These are phyloP conservation scores for Kodamaea fungicola DNA, from an alignment of 1,139 yeast species.

Conservation along the genomic window DNA sequence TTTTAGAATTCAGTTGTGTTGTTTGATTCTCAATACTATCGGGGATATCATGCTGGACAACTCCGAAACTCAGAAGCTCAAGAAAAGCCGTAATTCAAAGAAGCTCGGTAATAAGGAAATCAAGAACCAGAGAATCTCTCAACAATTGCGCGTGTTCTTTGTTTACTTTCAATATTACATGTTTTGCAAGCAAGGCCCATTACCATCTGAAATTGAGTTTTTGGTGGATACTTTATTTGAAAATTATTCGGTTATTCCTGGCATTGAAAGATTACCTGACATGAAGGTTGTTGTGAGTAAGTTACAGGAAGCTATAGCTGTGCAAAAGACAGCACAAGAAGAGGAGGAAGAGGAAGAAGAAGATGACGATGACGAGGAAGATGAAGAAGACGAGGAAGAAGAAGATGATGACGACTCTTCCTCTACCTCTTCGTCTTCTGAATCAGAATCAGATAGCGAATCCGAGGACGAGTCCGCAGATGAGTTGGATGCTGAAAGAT, in stretches of 20 bases:
- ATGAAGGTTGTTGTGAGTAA: constrained; percentile 40
- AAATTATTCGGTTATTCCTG: constrained; percentile 15
- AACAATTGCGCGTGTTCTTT: constrained; percentile 44
- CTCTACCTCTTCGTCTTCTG: constrained; percentile 2
- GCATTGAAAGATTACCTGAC: constrained; percentile 34
- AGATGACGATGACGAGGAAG: constrained; percentile 8
- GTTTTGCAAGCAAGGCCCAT: constrained; percentile 59
- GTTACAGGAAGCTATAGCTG: constrained; percentile 22
- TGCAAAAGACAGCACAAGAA: constrained; percentile 5
- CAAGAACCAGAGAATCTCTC: constrained; percentile 15
- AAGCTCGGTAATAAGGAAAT: constrained; percentile 8
- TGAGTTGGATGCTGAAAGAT: constrained; percentile 15
- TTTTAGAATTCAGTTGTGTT: constrained; percentile 62
- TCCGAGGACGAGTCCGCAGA: constrained; percentile 14
- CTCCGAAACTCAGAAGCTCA: constrained; percentile 2
- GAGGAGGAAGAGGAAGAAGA: constrained; percentile 9
- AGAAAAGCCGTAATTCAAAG: neutral
- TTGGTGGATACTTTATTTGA: constrained; percentile 46
- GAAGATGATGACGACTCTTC: constrained; percentile 4
- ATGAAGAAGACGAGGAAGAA: constrained; percentile 4
- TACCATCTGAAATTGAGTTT: constrained; percentile 66
- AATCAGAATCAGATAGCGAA: constrained; percentile 8
- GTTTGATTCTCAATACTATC: constrained; percentile 23
- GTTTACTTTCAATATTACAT: constrained; percentile 72
- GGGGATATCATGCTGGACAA: constrained; percentile 4